Evolutionary conservation across 164 flowering plant species (phyloP).

Genomic region (Stephania japonica): DNA sequence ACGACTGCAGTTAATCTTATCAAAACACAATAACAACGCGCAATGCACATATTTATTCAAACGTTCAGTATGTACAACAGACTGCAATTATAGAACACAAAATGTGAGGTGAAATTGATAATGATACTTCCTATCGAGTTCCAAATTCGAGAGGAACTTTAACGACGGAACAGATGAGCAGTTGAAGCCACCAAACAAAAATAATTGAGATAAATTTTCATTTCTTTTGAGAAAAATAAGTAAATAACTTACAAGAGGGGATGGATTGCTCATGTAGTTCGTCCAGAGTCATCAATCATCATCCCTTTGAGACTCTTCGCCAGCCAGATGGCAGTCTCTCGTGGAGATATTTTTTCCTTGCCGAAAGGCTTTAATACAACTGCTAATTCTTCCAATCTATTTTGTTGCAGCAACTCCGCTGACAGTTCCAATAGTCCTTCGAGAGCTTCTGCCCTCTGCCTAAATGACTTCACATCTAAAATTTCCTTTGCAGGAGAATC

Average conservation of each 20-base stretch:
- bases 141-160: conserved; percentile 15
- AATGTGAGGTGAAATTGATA: not conserved
- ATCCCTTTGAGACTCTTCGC: conserved; percentile 97
- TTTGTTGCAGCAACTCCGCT: conserved; percentile 83
- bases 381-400: conserved; percentile 75
- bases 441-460: conserved; percentile 96
- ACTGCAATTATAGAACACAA: conserved; percentile 9
- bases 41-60: conserved; percentile 11
- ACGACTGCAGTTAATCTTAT: not conserved
- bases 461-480: conserved; percentile 83
- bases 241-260: conserved; percentile 19
- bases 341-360: conserved; percentile 86
- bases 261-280: conserved; percentile 29
- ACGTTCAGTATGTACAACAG: conserved; percentile 19
- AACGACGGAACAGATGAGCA: not conserved
- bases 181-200: conserved; percentile 1
- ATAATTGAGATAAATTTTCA: not conserved
- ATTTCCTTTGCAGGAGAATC: conserved; percentile 55
- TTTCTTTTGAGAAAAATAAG: not conserved
- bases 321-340: conserved; percentile 99
- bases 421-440: conserved; percentile 92
- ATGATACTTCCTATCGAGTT: conserved; percentile 5
- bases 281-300: conserved; percentile 73
- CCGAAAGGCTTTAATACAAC: conserved; percentile 94
- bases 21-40: not conserved